Evolutionary conservation across 495 filamentous ascomycete species (phyloP).

Genomic region (Aspergillus baeticus): DNA sequence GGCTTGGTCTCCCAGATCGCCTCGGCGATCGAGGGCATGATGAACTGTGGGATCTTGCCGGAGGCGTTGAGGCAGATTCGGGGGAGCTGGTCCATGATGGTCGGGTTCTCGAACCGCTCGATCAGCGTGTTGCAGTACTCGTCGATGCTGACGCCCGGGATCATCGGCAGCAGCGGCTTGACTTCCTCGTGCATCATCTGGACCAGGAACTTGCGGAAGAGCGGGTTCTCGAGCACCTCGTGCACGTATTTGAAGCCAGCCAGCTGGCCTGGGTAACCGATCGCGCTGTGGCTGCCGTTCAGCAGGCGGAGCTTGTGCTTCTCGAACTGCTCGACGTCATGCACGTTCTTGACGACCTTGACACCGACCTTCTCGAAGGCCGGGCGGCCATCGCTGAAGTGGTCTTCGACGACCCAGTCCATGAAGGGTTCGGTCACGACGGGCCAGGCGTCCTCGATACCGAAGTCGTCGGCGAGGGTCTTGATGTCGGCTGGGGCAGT

Average conservation of each 20-base stretch:
- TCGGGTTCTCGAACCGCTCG: slow-evolving; percentile 49
- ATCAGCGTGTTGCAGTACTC: slow-evolving; percentile 45
- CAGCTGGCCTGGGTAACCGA: slow-evolving; percentile 45
- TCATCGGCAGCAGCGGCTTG: slow-evolving; percentile 43
- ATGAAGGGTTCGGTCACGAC: slow-evolving; percentile 51
- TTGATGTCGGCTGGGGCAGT: slow-evolving; percentile 39
- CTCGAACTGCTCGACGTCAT: slow-evolving; percentile 47
- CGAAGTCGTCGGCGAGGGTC: slow-evolving; percentile 35
- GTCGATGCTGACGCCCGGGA: slow-evolving; percentile 46
- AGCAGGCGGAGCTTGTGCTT: slow-evolving; percentile 51
- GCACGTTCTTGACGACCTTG: slow-evolving; percentile 45
- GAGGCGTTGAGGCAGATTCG: slow-evolving; percentile 46
- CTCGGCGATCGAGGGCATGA: slow-evolving; percentile 51
- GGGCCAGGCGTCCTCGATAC: slow-evolving; percentile 46
- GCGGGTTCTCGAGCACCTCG: slow-evolving; percentile 43
- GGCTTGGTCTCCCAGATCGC: slow-evolving; percentile 43
- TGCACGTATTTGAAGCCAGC: slow-evolving; percentile 48
- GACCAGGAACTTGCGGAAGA: slow-evolving; percentile 40
- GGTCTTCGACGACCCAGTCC: slow-evolving; percentile 51
- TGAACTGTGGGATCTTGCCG: slow-evolving; percentile 51
- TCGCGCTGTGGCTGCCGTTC: slow-evolving; percentile 46
- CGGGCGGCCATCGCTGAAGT: slow-evolving; percentile 47
- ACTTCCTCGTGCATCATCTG: slow-evolving; percentile 52
- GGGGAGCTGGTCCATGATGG: slow-evolving; percentile 47
- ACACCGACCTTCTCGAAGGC: slow-evolving; percentile 47